Evolutionary conservation across 805 yeast species (phyloP).

Genomic region (Wickerhamomyces bovis): DNA sequence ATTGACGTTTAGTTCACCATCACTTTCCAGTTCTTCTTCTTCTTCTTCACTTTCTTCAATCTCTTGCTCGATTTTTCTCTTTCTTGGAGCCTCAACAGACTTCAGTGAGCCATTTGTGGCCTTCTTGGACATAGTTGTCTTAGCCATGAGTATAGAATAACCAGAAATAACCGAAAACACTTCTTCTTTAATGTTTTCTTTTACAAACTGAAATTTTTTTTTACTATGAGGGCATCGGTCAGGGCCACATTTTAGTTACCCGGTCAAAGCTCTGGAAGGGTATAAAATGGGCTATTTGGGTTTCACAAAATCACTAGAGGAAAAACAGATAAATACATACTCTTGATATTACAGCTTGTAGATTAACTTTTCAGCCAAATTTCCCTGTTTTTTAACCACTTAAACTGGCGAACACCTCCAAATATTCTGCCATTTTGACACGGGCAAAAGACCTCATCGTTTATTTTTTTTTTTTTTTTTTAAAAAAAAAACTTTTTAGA

Average conservation of each 20-base stretch:
- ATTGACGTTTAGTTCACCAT: conserved; percentile 16
- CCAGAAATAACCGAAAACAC: background rate
- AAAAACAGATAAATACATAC: no score
- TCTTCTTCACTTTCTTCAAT: conserved; percentile 1
- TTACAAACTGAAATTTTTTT: background rate
- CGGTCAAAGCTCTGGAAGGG: background rate
- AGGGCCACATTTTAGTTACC: background rate
- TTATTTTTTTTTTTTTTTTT: no score
- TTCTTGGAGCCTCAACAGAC: conserved; percentile 6
- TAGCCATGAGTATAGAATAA: background rate
- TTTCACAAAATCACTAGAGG: no score
- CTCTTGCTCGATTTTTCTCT: conserved; percentile 17
- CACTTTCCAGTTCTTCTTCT: conserved; percentile 10
- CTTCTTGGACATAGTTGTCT: background rate
- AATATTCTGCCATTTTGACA: background rate
- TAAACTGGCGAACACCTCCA: no score
- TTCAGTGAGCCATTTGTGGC: background rate
- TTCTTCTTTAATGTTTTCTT: background rate
- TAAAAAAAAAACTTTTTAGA: background rate
- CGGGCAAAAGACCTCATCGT: background rate
- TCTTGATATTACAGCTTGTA: no score
- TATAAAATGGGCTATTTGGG: no score
- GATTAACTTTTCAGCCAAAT: no score
- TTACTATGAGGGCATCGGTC: background rate
- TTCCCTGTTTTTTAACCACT: no score